phyloP scores from a whole-genome alignment of 768 basidiomycete genomes.

The Podaxis mareebaensis region DNA sequence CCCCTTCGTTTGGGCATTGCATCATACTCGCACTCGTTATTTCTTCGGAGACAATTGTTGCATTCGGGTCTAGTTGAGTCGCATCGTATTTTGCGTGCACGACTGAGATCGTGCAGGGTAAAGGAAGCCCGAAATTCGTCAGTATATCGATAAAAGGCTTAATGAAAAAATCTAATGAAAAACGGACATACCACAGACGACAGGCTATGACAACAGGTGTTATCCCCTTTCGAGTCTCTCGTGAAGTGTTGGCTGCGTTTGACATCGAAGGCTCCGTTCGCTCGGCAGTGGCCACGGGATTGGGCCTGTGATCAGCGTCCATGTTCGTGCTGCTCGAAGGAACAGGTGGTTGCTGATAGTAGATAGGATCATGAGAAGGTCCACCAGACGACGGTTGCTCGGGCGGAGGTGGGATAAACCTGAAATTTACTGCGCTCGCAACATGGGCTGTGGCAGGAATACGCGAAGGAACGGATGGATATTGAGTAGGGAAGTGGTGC shows the following conservation, averaged over 20 bases:
- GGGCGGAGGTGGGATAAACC: constrained; percentile 34
- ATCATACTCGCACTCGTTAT: constrained; percentile 80
- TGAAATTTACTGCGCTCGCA: constrained; percentile 36
- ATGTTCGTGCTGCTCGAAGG: constrained; percentile 30
- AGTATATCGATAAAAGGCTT: constrained; percentile 41
- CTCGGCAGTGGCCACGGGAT: constrained; percentile 34
- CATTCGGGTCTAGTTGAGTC: constrained; percentile 81
- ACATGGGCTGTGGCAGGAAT: constrained; percentile 37
- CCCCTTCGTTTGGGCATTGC: constrained; percentile 79
- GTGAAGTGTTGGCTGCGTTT: constrained; percentile 30
- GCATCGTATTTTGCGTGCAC: constrained; percentile 83
- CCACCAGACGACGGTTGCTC: constrained; percentile 47
- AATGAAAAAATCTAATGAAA: constrained; percentile 38
- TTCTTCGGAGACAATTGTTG: constrained; percentile 79
- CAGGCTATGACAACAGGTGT: constrained; percentile 71
- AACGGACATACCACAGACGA: constrained; percentile 68
- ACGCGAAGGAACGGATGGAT: constrained; percentile 39
- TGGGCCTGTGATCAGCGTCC: constrained; percentile 29
- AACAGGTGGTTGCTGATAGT: constrained; percentile 36
- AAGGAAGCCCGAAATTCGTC: constrained; percentile 31
- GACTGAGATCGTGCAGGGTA: constrained; percentile 49
- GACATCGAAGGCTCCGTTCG: constrained; percentile 35
- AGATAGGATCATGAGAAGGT: constrained; percentile 44
- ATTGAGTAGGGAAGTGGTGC: constrained; percentile 43
- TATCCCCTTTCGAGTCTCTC: constrained; percentile 53